These are phyloP conservation scores for Hyaloscypha hepaticicola DNA, from an alignment of 495 filamentous ascomycete species.

Conservation along the genomic window DNA sequence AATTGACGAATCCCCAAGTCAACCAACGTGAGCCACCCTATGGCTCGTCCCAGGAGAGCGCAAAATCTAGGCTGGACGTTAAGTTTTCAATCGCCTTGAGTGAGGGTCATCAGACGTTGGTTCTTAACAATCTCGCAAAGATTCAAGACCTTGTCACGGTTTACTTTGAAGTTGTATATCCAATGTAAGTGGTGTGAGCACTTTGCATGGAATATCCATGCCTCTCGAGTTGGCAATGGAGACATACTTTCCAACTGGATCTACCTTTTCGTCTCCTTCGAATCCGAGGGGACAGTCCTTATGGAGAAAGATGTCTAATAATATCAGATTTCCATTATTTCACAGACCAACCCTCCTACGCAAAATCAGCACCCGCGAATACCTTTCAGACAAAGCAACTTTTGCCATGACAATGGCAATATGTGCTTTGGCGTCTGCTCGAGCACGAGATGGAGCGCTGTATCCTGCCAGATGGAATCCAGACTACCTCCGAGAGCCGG, in stretches of 20 bases:
- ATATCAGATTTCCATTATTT: conserved; percentile 48
- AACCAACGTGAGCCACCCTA: conserved; percentile 11
- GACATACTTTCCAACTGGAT: background rate
- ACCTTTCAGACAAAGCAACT: conserved; percentile 42
- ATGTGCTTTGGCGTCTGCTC: conserved; percentile 46
- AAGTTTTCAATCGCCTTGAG: background rate
- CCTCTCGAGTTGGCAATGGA: background rate
- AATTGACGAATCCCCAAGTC: background rate
- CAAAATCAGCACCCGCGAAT: conserved; percentile 38
- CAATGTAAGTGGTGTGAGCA: conserved; percentile 20
- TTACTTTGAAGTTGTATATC: conserved; percentile 30
- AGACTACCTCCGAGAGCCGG: conserved; percentile 33
- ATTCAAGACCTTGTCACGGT: conserved; percentile 21
- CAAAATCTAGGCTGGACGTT: conserved; percentile 3
- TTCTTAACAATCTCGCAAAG: conserved; percentile 4
- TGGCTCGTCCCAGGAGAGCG: background rate
- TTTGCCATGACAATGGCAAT: conserved; percentile 51
- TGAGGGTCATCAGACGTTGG: conserved; percentile 12
- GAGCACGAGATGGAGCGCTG: conserved; percentile 47
- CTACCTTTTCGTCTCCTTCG: background rate
- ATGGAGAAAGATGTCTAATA: conserved; percentile 16
- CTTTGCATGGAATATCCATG: background rate
- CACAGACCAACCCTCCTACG: conserved; percentile 43
- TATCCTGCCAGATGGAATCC: conserved; percentile 34
- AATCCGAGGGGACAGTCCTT: background rate